These are phyloP conservation scores for Limonomyces culmigenus DNA, from an alignment of 1,284 basidiomycete genomes.

Conservation along the genomic window DNA sequence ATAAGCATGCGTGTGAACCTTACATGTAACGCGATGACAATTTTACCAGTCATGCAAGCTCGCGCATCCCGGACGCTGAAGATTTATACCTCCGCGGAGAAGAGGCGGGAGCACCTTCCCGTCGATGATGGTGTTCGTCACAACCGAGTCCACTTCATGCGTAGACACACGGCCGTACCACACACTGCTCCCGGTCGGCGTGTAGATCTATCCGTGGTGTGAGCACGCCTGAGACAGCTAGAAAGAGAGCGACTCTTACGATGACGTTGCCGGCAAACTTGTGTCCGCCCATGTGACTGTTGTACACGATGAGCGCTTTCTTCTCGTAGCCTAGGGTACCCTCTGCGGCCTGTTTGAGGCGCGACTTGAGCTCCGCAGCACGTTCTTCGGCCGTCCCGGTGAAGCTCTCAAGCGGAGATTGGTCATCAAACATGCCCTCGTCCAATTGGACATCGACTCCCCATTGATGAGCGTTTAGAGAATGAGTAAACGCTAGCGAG, in stretches of 20 bases:
- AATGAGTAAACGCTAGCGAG: conserved; percentile 36
- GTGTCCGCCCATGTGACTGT: conserved; percentile 84
- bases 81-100: conserved; percentile 68
- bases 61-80: conserved; percentile 47
- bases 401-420: conserved; percentile 35
- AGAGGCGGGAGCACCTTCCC: conserved; percentile 73
- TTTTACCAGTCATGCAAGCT: conserved; percentile 33
- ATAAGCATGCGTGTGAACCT: no score
- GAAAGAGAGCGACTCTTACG: conserved; percentile 26
- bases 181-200: conserved; percentile 67
- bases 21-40: no score
- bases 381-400: conserved; percentile 21
- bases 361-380: conserved; percentile 22
- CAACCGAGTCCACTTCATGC: conserved; percentile 75
- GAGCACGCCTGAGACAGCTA: conserved; percentile 1
- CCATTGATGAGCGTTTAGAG: conserved; percentile 53
- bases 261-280: conserved; percentile 85
- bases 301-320: conserved; percentile 63
- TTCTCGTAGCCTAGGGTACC: conserved; percentile 18
- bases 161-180: conserved; percentile 93
- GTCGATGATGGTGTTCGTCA: conserved; percentile 70
- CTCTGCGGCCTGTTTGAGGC: conserved; percentile 11
- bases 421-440: conserved; percentile 35
- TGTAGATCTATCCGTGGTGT: conserved; percentile 46
- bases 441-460: conserved; percentile 60